Evolutionary conservation across 495 filamentous ascomycete genomes (phyloP), one percentile per base, ranked within the genome.

Genomic region (Penicillium chermesinum): DNA sequence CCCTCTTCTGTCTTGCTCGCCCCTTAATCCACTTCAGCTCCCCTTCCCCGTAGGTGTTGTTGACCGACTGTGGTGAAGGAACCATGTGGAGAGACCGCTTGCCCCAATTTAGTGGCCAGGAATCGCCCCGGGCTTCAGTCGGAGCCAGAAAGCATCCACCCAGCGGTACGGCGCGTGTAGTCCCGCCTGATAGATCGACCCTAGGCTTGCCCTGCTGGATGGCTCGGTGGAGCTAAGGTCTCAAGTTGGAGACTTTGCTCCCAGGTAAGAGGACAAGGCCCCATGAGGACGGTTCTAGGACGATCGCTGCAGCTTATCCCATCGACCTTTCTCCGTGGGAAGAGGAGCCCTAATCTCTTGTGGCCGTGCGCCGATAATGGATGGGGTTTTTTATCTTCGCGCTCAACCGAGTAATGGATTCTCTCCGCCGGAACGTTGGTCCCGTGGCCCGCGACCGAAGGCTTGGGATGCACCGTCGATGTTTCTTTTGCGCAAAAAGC

Each of bases 131-230:
- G 20, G 13, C 3, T 18, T 12, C 10, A 18, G 20, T 3, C 38
- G 20, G 14, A 44, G 27, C 17, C 7, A 6, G 14, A 10, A 43
- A 30, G 54, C 46, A 57, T 40, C 50, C 48, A 58, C 54, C 54
- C 50, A n/a, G 42, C 50, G 51, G 58, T 54, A 50, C 48, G 48
- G 58, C 48, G 38, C 51, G 54, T 52, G 40, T 22, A 44, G 27
- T 46, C 37, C 57, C 58, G 50, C n/a, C 27, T 42, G 45, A 61
- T 48, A 52, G 58, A 61, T 61, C 51, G 48, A 46, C 57, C 48
- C 40, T 20, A 37, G 34, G 38, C 30, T 37, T 54, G 25, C 48
- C 54, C 41, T 37, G 37, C 43, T 35, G 38, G 38, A 38, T 30
- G 25, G 40, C 38, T 1, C 2, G 42, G 47, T 54, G 43, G 50